These are phyloP conservation scores for Plasmodium fragile DNA, from an alignment of 169 alveolate species.

Conservation along the genomic window DNA sequence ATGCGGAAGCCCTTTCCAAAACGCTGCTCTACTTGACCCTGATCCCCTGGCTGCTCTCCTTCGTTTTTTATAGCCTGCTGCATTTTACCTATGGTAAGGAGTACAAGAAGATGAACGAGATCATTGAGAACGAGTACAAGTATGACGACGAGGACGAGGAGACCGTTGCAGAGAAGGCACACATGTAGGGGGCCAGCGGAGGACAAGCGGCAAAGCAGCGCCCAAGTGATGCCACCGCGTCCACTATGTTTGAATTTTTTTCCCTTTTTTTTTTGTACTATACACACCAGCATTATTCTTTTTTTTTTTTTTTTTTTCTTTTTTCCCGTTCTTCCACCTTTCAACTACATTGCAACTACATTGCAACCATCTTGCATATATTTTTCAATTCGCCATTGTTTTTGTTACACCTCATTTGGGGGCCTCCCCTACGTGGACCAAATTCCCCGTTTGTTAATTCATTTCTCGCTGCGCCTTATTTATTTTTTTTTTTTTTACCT, in stretches of 20 bases:
- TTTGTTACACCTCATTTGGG: not conserved
- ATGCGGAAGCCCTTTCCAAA: constrained; percentile 90
- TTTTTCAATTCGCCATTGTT: not conserved
- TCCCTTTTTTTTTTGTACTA: not conserved
- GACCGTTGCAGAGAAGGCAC: constrained; percentile 25
- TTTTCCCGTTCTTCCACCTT: not conserved
- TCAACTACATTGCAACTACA: not conserved
- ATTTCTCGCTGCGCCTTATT: not conserved
- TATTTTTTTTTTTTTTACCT: not conserved
- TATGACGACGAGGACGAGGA: constrained; percentile 75
- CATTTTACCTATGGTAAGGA: constrained; percentile 87
- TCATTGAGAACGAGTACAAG: constrained; percentile 56
- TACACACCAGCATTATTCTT: not conserved
- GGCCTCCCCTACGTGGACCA: not conserved
- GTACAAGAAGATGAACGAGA: constrained; percentile 54
- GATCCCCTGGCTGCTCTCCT: constrained; percentile 89
- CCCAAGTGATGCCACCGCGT: not conserved
- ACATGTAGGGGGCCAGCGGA: not conserved
- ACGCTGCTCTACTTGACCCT: constrained; percentile 86
- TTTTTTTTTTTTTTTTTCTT: not conserved
- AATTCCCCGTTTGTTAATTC: not conserved
- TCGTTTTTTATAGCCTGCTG: constrained; percentile 85
- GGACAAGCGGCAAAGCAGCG: not conserved
- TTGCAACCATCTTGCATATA: not conserved
- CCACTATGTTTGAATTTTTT: not conserved